Evolutionary conservation across 495 filamentous ascomycete genomes (phyloP).

Genomic region (Hypoxylon crocopeplum): DNA sequence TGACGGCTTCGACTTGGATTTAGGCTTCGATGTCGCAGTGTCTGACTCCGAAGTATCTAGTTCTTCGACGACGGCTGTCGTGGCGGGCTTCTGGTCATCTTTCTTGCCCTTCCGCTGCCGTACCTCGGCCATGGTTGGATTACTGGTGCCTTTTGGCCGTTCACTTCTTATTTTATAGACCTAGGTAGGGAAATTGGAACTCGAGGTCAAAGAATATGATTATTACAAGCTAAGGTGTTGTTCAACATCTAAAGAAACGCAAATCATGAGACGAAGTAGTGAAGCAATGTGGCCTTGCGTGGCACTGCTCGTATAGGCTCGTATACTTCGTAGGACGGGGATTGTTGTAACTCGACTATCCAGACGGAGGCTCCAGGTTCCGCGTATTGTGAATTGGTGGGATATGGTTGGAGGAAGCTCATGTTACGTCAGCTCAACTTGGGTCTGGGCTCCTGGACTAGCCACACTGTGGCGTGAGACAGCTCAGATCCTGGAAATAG

Average conservation of each 20-base stretch:
- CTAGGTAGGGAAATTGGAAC: too few species aligned
- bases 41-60: conserved; percentile 40
- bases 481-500: conserved; percentile 14
- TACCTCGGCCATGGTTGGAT: conserved; percentile 27
- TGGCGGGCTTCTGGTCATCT: neutral
- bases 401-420: conserved; percentile 24
- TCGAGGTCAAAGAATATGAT: too few species aligned
- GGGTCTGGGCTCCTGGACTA: conserved; percentile 1
- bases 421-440: too few species aligned
- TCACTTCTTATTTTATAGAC: neutral
- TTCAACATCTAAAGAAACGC: too few species aligned
- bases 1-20: conserved; percentile 28
- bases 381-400: conserved; percentile 28
- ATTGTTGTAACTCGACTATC: conserved; percentile 5
- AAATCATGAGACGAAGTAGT: neutral
- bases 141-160: neutral
- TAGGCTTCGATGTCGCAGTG: conserved; percentile 24
- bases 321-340: conserved; percentile 17
- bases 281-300: conserved; percentile 30
- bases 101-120: conserved; percentile 38
- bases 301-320: too few species aligned
- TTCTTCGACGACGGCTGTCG: conserved; percentile 34
- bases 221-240: too few species aligned
- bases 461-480: conserved; percentile 15
- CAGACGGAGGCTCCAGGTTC: conserved; percentile 24